Base-by-base conservation (phyloP, 192 early-diverging fungal species). In the Umbelopsis vinacea region DNA sequence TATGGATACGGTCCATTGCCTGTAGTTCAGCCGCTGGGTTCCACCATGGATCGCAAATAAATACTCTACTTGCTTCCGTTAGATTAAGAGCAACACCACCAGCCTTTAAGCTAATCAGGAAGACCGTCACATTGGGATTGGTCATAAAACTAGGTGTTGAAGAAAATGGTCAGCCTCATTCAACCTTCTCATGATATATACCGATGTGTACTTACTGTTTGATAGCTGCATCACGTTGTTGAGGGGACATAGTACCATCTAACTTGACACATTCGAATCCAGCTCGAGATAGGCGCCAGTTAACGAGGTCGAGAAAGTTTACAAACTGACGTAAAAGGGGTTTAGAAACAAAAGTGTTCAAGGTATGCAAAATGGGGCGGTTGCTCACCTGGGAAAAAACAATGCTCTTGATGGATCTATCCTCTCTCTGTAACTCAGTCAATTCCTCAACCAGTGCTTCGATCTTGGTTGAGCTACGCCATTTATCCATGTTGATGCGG, bases 1-100 rank as follows among this genome's bases (percentile, higher is more conserved):
- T 87, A 76, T 96, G 96, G 72, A 98, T 96, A 24, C 96, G 94
- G 71, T 96, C 96, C 90, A 96, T 94, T 11, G 96, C 96, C 79
- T 97, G 53, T 55, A 45, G 67, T 63, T 68, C 52, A 74, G 77
- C 74, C 46, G 78, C 88, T 9, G 89, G 88, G 79, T 93, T 89
- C 83, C 87, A 83, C 79, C 89, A 89, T 11, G 83, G 83, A 70
- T 84, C 81, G 71, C 82, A 88, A 66, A 93, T 82, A 77, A 93
- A 95, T 7, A 96, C 94, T 33, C 89, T 75, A 73, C 88, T 91
- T 2, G 96, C 96, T 72, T 96, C 94, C 4, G 94, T 98, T 55
- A 98, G 80, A 69, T 98, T 98, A 54, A 98, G 80, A 1, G 95
- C 96, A 3, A 96, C 92, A 23, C 95, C 95, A 24, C 95, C 96